Percentiles rank a stretch among this genome's conserved stretches.
Conservation (phyloP, 75 land plant species). For the Pinus tabuliformis region DNA sequence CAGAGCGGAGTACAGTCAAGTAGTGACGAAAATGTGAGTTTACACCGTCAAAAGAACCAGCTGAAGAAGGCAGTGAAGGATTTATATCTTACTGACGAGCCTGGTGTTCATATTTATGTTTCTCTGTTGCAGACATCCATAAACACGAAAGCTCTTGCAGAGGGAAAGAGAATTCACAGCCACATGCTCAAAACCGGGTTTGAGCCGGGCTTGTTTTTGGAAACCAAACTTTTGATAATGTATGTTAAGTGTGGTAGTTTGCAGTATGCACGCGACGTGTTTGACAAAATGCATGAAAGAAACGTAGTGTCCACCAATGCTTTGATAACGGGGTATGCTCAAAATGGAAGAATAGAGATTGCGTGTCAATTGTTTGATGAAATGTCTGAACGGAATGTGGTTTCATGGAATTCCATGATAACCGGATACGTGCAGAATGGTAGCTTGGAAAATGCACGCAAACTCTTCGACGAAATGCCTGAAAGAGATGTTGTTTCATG, state of each 20-base stretch:
- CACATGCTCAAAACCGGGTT: slow-evolving; percentile 30
- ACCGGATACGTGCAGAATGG: slow-evolving; percentile 36
- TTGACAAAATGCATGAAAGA: slow-evolving; percentile 25
- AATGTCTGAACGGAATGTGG: slow-evolving; percentile 26
- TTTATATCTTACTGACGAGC: neutral
- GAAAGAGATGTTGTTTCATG: slow-evolving; percentile 12
- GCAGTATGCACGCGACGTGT: slow-evolving; percentile 35
- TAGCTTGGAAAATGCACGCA: slow-evolving; percentile 1
- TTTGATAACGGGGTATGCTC: slow-evolving; percentile 13
- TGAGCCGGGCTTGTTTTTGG: slow-evolving; percentile 15
- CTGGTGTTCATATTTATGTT: neutral
- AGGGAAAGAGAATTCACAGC: slow-evolving; percentile 42
- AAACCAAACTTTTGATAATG: slow-evolving; percentile 29
- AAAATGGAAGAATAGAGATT: neutral
- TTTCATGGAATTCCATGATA: slow-evolving; percentile 61
- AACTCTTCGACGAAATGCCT: slow-evolving; percentile 13
- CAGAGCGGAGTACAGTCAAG: neutral
- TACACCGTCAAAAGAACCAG: neutral
- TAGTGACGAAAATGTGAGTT: neutral
- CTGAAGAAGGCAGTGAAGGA: neutral
- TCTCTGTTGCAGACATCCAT: slow-evolving; percentile 13
- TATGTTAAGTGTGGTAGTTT: slow-evolving; percentile 47
- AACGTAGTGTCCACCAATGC: slow-evolving; percentile 16
- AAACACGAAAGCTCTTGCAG: slow-evolving; percentile 14
- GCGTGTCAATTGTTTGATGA: slow-evolving; percentile 5